Conservation (phyloP, 345 rosid genomes). For the Eucalyptus urophylla region DNA sequence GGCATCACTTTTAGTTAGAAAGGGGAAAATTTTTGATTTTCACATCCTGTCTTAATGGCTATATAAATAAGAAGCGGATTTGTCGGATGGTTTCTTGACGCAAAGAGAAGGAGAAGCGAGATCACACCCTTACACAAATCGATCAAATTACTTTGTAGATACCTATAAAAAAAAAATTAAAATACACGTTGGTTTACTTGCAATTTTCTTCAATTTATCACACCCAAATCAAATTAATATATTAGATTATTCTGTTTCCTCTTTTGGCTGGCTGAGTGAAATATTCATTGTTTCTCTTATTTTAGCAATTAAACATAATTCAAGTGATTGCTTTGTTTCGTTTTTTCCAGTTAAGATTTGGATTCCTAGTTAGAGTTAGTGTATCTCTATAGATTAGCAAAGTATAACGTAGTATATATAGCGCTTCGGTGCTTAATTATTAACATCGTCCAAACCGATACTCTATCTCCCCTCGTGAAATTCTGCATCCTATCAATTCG, state of each 20-base stretch:
- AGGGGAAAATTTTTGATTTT: too few species aligned
- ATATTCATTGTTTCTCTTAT: too few species aligned
- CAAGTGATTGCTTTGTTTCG: background rate
- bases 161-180: too few species aligned
- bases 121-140: too few species aligned
- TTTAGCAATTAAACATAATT: background rate
- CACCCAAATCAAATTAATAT: background rate
- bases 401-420: background rate
- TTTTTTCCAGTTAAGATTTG: background rate
- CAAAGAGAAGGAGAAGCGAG: too few species aligned
- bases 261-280: background rate
- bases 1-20: too few species aligned
- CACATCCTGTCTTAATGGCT: too few species aligned
- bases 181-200: background rate
- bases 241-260: background rate
- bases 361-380: background rate
- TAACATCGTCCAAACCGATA: background rate
- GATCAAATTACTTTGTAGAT: too few species aligned
- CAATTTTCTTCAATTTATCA: background rate
- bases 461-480: background rate
- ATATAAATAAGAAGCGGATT: too few species aligned
- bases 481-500: background rate
- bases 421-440: background rate
- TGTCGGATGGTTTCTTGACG: too few species aligned
- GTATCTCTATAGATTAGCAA: background rate